phyloP scores from a whole-genome alignment of 768 basidiomycete genomes.

The Suillus decipiens region DNA sequence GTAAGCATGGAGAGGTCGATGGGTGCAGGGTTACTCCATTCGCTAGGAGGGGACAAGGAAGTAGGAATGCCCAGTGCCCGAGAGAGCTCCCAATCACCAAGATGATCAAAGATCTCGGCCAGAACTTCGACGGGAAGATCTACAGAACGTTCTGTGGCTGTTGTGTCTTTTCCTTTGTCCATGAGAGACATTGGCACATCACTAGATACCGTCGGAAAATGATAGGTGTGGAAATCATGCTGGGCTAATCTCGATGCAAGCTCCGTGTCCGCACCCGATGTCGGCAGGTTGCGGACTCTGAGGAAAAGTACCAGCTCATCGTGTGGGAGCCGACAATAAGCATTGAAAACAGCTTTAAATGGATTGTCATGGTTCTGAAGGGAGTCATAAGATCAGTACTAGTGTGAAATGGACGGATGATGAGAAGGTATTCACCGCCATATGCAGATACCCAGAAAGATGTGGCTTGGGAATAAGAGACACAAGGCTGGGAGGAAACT shows the following conservation, averaged over 20 bases:
- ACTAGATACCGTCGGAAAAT: conserved; percentile 43
- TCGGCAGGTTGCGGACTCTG: conserved; percentile 69
- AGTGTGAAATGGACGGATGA: conserved; percentile 19
- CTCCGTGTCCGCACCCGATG: conserved; percentile 59
- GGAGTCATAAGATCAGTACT: conserved; percentile 29
- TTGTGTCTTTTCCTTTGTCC: conserved; percentile 22
- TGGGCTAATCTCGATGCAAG: conserved; percentile 73
- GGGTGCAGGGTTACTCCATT: conserved; percentile 70
- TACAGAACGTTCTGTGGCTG: conserved; percentile 41
- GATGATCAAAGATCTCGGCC: conserved; percentile 73
- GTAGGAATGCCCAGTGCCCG: conserved; percentile 78
- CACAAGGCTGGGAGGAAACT: not conserved
- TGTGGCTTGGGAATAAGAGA: conserved; percentile 11
- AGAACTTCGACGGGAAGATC: conserved; percentile 78
- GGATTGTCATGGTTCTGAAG: conserved; percentile 29
- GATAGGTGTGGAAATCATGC: conserved; percentile 74
- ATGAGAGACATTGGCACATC: conserved; percentile 30
- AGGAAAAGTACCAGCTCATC: conserved; percentile 76
- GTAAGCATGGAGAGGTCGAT: conserved; percentile 76
- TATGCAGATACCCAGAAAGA: conserved; percentile 20
- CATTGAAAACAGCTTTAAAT: conserved; percentile 55
- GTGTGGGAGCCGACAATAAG: conserved; percentile 67
- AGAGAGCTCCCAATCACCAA: conserved; percentile 84
- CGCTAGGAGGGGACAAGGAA: conserved; percentile 59
- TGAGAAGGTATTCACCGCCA: conserved; percentile 41